Evolutionary conservation across 441 rosid species (phyloP).

Genomic region (Kokia cookei): DNA sequence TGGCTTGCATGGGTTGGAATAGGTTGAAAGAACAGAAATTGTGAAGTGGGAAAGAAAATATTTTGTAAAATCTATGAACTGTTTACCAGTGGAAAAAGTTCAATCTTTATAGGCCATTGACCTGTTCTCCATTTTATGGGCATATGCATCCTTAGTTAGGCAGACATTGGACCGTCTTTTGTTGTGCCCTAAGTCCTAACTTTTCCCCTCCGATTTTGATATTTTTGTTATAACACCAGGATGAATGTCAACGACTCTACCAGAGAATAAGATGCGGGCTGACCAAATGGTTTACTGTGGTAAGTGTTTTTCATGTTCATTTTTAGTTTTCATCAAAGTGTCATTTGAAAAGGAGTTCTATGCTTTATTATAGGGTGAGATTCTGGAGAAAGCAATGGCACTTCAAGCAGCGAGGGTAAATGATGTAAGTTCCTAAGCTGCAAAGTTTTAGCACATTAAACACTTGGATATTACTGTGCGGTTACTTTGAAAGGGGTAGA

Average conservation of each 20-base stretch:
- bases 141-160: neutral
- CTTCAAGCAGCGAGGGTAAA: slow-evolving; percentile 64
- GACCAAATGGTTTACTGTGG: slow-evolving; percentile 70
- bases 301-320: slow-evolving; percentile 28
- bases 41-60: neutral
- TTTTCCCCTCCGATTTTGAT: slow-evolving; percentile 10
- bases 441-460: neutral
- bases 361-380: slow-evolving; percentile 65
- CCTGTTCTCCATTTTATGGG: neutral
- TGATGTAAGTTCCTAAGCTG: slow-evolving; percentile 51
- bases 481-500: neutral
- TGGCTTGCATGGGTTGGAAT: neutral
- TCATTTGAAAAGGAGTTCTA: slow-evolving; percentile 14
- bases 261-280: slow-evolving; percentile 76
- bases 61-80: neutral
- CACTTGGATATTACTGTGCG: neutral
- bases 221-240: slow-evolving; percentile 46
- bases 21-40: neutral
- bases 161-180: neutral
- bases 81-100: neutral
- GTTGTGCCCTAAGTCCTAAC: neutral
- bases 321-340: slow-evolving; percentile 15
- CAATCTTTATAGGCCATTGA: neutral
- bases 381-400: slow-evolving; percentile 62
- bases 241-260: slow-evolving; percentile 71